These are phyloP conservation scores for Xylaria intraflava DNA, from an alignment of 495 filamentous ascomycete genomes.

Conservation along the genomic window DNA sequence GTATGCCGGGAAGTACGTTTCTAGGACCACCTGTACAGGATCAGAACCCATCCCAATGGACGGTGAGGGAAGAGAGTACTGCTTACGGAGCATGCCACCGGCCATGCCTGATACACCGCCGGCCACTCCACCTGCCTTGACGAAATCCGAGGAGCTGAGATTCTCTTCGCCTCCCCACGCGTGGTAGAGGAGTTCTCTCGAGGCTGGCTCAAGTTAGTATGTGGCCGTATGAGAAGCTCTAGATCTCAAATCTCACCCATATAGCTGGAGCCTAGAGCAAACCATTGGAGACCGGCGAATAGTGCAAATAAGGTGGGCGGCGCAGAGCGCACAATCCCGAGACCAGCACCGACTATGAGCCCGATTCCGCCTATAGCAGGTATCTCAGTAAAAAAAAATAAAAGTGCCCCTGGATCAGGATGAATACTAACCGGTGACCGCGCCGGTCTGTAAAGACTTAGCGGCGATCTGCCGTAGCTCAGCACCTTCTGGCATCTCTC, in stretches of 20 bases:
- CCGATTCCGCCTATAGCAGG: constrained; percentile 55
- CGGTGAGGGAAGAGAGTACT: neutral
- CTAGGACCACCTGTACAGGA: constrained; percentile 32
- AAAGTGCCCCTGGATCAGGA: neutral
- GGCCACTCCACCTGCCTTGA: constrained; percentile 59
- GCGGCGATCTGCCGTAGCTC: constrained; percentile 13
- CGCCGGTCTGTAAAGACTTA: constrained; percentile 21
- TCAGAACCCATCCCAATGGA: constrained; percentile 13
- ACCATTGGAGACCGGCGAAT: constrained; percentile 72
- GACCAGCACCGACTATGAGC: constrained; percentile 61
- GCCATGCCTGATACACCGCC: constrained; percentile 64
- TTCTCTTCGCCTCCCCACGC: constrained; percentile 41
- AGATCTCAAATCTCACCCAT: constrained; percentile 52
- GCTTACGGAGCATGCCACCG: constrained; percentile 59
- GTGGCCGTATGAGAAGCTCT: neutral
- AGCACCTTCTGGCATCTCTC: constrained; percentile 2
- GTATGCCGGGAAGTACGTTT: constrained; percentile 37
- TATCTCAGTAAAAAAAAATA: neutral
- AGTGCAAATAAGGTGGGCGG: constrained; percentile 63
- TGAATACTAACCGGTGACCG: constrained; percentile 2
- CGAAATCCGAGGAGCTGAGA: constrained; percentile 44
- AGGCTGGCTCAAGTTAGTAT: constrained; percentile 25
- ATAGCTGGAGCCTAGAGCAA: constrained; percentile 66
- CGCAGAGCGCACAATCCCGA: constrained; percentile 59
- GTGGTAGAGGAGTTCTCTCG: constrained; percentile 29